Base-by-base conservation (phyloP, 345 rosid genomes). In the Camelina laxa region DNA sequence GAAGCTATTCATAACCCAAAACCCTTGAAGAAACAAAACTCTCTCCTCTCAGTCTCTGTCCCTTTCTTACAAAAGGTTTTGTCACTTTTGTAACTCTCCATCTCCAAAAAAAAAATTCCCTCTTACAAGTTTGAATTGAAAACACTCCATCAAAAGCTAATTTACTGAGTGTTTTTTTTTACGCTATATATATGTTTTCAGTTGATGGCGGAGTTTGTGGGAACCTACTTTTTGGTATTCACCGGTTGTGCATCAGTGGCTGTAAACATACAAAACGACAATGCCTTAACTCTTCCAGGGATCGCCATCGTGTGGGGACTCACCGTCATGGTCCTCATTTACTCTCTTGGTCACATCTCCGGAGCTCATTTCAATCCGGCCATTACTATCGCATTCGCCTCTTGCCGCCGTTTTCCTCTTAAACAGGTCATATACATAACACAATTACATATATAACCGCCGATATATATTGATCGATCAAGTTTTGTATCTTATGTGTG, bases 311-410 rank as follows among this genome's bases (percentile, higher is more conserved):
- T 88, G 15, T 93, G 97, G 95, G 98, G 98, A 49, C 80, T 91
- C 10, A 87, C 90, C 5, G 93, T 91, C 51, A 87, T 86, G 96
- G 97, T 87, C 7, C 68, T 91, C 31, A 86, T 85, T 67, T 93
- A 91, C 83, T 81, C 98, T 16, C 81, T 91, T 10, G 97, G 98
- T 21, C 98, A 93, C 73, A 89, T 93, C 82, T 91, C 98, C 14
- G 98, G 98, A 16, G 98, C 96, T 62, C 97, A 93, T 86, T 85
- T 93, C 54, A 93, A 93, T 67, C 98, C 97, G n/a, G 91, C 98
- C 2, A 96, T 93, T 75, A 93, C 97, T 67, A 80, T 91, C 17
- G 98, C 98, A 64, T 89, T 89, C 57, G 97, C 98, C n/a, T 73
- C 90, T 45, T 85, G 89, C 86, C 83, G 81, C 68, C 84, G 96